Evolutionary conservation across 164 flowering plant species (phyloP).

Genomic region (Cinnamomum micranthum): DNA sequence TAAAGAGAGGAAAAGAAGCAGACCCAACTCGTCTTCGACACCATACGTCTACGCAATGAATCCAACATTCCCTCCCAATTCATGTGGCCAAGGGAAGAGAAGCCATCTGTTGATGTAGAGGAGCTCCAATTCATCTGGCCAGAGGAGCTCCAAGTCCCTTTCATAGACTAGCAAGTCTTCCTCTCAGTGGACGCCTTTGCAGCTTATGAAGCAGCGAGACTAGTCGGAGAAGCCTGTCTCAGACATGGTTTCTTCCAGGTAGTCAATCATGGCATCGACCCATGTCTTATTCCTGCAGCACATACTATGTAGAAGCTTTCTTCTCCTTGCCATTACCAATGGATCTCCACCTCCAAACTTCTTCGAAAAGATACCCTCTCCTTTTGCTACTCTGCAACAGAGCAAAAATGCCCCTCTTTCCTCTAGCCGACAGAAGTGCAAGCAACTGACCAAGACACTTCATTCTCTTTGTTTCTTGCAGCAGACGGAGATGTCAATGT

Average conservation of each 20-base stretch:
- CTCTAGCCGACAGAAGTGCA: too few relatives aligned
- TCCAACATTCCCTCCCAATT: conserved; percentile 35
- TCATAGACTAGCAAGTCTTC: conserved; percentile 51
- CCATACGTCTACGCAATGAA: conserved; percentile 35
- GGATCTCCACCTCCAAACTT: conserved; percentile 61
- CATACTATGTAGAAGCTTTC: conserved; percentile 54
- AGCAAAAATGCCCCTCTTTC: too few relatives aligned
- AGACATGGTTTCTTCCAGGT: conserved; percentile 80
- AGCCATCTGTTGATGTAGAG: too few relatives aligned
- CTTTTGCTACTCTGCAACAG: conserved; percentile 35
- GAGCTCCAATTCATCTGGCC: conserved; percentile 72
- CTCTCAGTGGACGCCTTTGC: conserved; percentile 43
- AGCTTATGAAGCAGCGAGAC: conserved; percentile 30
- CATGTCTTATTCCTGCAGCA: conserved; percentile 38
- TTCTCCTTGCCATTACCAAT: conserved; percentile 45
- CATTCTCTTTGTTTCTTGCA: too few relatives aligned
- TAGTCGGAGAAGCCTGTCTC: conserved; percentile 49
- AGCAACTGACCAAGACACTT: too few relatives aligned
- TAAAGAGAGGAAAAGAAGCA: too few relatives aligned
- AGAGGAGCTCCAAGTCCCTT: conserved; percentile 50
- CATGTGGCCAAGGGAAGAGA: too few relatives aligned
- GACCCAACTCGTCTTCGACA: conserved; percentile 47
- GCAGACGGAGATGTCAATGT: too few relatives aligned
- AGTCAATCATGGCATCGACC: conserved; percentile 57
- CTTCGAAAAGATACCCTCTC: conserved; percentile 94